Percentiles rank a stretch among this genome's conserved stretches.
These are phyloP conservation scores for Backusella circina DNA, from an alignment of 192 early-diverging fungal genomes.

Conservation along the genomic window DNA sequence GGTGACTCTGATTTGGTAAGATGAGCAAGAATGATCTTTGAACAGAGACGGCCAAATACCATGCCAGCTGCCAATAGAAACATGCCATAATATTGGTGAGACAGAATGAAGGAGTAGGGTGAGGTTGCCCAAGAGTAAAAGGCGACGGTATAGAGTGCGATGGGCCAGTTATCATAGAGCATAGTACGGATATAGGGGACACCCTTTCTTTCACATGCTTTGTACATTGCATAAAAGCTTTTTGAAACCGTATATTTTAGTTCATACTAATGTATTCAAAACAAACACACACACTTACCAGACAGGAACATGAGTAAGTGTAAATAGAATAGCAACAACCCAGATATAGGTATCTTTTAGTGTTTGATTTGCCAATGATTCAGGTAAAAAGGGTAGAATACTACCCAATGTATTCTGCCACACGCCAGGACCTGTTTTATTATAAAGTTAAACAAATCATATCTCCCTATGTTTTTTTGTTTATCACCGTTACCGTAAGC, in stretches of 20 bases:
- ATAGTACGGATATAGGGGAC: slow-evolving; percentile 52
- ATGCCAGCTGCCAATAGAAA: slow-evolving; percentile 72
- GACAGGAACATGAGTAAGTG: slow-evolving; percentile 29
- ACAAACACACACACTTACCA: slow-evolving; percentile 22
- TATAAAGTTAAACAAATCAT: background rate
- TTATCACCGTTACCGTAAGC: slow-evolving; percentile 44
- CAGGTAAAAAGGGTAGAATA: slow-evolving; percentile 7
- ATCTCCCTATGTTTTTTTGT: background rate
- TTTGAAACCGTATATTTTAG: background rate
- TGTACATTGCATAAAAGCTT: slow-evolving; percentile 37
- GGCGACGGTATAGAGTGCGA: slow-evolving; percentile 57
- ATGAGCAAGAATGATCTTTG: slow-evolving; percentile 91
- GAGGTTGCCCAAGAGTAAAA: slow-evolving; percentile 69
- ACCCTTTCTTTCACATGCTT: slow-evolving; percentile 48
- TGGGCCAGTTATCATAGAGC: slow-evolving; percentile 59
- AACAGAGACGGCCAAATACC: slow-evolving; percentile 82
- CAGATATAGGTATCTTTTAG: slow-evolving; percentile 9
- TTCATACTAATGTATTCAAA: background rate
- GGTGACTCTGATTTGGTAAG: slow-evolving; percentile 82
- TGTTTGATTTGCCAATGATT: background rate
- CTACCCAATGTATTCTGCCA: slow-evolving; percentile 9
- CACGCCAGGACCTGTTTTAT: slow-evolving; percentile 18
- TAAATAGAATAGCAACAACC: slow-evolving; percentile 11
- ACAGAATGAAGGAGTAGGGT: slow-evolving; percentile 63
- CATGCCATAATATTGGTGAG: slow-evolving; percentile 65